Conservation (phyloP, 2,329 filamentous ascomycete species). For the Colletotrichum musae region DNA sequence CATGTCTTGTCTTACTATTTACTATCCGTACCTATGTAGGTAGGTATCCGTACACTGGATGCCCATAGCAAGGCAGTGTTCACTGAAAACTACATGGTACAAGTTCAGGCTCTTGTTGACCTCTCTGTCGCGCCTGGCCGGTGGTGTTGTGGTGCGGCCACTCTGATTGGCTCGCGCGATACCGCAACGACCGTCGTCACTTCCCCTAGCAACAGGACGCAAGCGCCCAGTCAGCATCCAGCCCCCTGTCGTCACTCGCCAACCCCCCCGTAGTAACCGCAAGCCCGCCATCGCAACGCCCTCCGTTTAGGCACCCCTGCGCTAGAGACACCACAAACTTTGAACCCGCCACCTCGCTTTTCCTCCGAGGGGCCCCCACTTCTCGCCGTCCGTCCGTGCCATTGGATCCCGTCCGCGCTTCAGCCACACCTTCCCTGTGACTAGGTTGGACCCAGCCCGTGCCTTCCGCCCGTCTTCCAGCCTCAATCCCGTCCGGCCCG, state of each 20-base stretch:
- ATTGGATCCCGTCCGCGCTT: constrained; percentile 26
- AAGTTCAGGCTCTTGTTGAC: constrained; percentile 23
- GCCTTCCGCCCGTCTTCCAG: constrained; percentile 14
- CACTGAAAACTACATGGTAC: not conserved
- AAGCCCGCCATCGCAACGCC: constrained; percentile 4
- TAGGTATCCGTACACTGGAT: too few relatives aligned
- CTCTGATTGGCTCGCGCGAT: constrained; percentile 38
- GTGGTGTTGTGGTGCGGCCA: constrained; percentile 7
- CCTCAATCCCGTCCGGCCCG: constrained; percentile 21
- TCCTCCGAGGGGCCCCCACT: constrained; percentile 4
- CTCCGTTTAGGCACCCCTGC: not conserved
- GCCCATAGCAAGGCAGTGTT: not conserved
- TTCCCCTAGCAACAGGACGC: constrained; percentile 39
- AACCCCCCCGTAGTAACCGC: constrained; percentile 11
- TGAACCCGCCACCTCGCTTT: constrained; percentile 20
- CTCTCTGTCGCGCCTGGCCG: constrained; percentile 14
- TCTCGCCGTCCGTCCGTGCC: constrained; percentile 5
- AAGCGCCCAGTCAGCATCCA: constrained; percentile 35
- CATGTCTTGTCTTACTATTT: not conserved
- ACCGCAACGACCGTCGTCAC: constrained; percentile 23
- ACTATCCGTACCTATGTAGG: too few relatives aligned
- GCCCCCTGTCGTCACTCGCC: constrained; percentile 23
- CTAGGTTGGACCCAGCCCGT: not conserved
- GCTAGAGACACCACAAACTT: constrained; percentile 13
- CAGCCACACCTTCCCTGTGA: constrained; percentile 28